These are phyloP conservation scores for Blastobotrys raffinosifermentans DNA, from an alignment of 1,139 yeast species.

Conservation along the genomic window DNA sequence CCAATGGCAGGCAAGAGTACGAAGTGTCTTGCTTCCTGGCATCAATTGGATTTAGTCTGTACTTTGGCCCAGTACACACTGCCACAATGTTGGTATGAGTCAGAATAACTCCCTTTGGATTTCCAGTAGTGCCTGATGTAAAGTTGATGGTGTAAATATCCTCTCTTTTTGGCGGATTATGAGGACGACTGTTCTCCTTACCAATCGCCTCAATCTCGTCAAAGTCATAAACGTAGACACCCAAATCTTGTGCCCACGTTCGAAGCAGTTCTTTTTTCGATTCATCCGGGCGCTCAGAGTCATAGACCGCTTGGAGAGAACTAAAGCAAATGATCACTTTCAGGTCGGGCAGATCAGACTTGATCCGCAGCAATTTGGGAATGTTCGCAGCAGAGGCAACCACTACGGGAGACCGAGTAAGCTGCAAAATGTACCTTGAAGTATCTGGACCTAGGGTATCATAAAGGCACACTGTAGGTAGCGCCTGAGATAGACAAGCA, in stretches of 20 bases:
- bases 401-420: constrained; percentile 77
- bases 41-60: no score
- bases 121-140: constrained; percentile 97
- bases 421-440: constrained; percentile 15
- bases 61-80: no score
- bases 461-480: constrained; percentile 92
- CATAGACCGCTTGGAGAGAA: constrained; percentile 62
- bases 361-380: constrained; percentile 35
- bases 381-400: constrained; percentile 59
- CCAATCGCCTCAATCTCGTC: constrained; percentile 68
- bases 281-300: constrained; percentile 52
- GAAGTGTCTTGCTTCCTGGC: no score
- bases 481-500: constrained; percentile 46
- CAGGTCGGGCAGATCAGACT: constrained; percentile 75
- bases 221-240: constrained; percentile 53
- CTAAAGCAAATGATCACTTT: constrained; percentile 46
- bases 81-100: constrained; percentile 65
- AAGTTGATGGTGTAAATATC: constrained; percentile 92
- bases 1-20: constrained; percentile 87
- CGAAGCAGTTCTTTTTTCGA: constrained; percentile 58
- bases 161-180: constrained; percentile 55
- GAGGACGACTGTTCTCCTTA: constrained; percentile 37
- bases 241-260: constrained; percentile 57
- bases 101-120: constrained; percentile 94
- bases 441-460: constrained; percentile 95